These are phyloP conservation scores for Vigna angularis DNA, from an alignment of 306 rosid genomes.

Conservation along the genomic window DNA sequence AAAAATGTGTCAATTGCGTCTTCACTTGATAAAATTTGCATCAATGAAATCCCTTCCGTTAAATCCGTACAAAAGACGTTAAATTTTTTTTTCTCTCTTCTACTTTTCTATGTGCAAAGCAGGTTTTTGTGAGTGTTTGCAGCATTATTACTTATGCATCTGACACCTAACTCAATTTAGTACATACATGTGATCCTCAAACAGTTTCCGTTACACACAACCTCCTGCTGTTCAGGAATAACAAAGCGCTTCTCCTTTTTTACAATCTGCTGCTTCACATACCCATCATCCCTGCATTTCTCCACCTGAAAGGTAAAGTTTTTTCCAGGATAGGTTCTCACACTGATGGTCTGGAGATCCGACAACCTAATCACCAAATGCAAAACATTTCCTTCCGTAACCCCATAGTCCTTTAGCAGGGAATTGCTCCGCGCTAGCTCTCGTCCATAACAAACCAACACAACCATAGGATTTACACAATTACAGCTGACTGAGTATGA, in stretches of 20 bases:
- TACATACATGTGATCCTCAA: conserved; percentile 62
- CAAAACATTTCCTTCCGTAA: conserved; percentile 79
- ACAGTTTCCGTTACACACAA: conserved; percentile 69
- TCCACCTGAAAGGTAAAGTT: conserved; percentile 76
- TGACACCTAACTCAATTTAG: no score
- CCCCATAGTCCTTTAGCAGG: conserved; percentile 81
- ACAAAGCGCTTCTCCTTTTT: conserved; percentile 66
- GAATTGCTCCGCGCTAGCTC: conserved; percentile 82
- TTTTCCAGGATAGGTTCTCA: conserved; percentile 67
- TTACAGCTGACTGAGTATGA: conserved; percentile 47
- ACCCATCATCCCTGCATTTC: conserved; percentile 78
- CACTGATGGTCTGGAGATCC: conserved; percentile 84
- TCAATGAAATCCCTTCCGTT: no score
- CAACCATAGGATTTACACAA: conserved; percentile 43
- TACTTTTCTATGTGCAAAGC: no score
- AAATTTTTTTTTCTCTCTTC: no score
- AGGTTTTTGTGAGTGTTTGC: no score
- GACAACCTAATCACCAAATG: conserved; percentile 84
- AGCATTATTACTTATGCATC: no score
- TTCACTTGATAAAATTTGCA: no score
- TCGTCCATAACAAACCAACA: conserved; percentile 85
- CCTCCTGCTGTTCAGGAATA: conserved; percentile 81
- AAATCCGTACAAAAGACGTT: no score
- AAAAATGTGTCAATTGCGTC: no score
- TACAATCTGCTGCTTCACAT: conserved; percentile 80